Conservation (phyloP, 2,329 filamentous ascomycete species). For the Cladosporium velox region DNA sequence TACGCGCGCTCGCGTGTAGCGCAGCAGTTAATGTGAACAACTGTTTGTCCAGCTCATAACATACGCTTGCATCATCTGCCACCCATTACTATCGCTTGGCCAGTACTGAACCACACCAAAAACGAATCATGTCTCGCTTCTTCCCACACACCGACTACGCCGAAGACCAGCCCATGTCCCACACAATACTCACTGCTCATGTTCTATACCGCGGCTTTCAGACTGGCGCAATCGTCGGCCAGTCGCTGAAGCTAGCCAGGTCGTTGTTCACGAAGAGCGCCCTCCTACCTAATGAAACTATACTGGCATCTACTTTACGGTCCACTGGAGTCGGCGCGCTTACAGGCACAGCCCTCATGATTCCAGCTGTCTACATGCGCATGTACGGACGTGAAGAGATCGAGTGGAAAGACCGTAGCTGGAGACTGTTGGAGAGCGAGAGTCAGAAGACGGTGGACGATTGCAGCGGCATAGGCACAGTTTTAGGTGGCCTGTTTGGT, state of each 20-base stretch:
- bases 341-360: conserved; percentile 49
- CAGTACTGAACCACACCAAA: background rate
- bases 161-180: conserved; percentile 62
- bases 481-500: conserved; percentile 26
- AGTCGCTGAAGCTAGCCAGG: conserved; percentile 40
- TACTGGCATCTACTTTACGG: conserved; percentile 31
- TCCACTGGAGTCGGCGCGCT: conserved; percentile 47
- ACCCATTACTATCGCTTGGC: background rate
- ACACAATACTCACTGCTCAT: conserved; percentile 61
- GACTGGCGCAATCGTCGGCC: conserved; percentile 52
- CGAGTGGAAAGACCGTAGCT: conserved; percentile 66
- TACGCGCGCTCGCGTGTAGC: background rate
- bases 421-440: conserved; percentile 60
- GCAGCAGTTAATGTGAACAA: background rate
- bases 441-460: conserved; percentile 61
- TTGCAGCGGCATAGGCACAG: conserved; percentile 53
- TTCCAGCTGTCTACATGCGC: conserved; percentile 47
- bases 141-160: conserved; percentile 59
- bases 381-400: conserved; percentile 61
- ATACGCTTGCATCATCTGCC: background rate
- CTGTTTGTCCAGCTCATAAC: background rate
- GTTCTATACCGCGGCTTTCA: conserved; percentile 60
- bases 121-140: conserved; percentile 54
- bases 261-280: conserved; percentile 26
- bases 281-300: conserved; percentile 22